phyloP scores from a whole-genome alignment of 164 flowering plant species.

The Euptelea pleiosperma region DNA sequence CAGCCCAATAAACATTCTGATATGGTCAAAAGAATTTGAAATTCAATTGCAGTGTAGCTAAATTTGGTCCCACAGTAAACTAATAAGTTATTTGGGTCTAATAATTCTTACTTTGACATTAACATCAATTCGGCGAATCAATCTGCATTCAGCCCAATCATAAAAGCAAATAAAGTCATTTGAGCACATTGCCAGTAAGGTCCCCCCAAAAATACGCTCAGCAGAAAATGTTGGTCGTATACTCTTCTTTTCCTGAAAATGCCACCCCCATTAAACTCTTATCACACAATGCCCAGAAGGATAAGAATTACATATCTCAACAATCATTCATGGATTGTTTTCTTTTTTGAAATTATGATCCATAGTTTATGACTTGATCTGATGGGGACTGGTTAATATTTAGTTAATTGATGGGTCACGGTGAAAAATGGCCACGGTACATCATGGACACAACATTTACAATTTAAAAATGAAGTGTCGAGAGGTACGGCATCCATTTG shows the following conservation, averaged over 20 bases:
- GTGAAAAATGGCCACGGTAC: no score
- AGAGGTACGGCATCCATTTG: no score
- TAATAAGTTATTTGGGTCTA: background rate
- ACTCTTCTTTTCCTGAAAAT: constrained; percentile 86
- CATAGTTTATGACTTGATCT: no score
- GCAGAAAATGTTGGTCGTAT: constrained; percentile 93
- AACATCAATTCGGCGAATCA: constrained; percentile 89
- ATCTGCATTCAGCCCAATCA: constrained; percentile 97
- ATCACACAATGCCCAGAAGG: background rate
- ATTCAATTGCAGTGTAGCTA: background rate
- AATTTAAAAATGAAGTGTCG: no score
- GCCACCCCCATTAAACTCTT: constrained; percentile 12
- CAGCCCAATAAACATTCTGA: constrained; percentile 99
- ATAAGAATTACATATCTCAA: no score
- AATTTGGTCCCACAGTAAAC: background rate
- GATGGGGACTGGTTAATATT: no score
- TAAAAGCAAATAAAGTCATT: constrained; percentile 97
- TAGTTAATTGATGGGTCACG: no score
- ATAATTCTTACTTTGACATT: constrained; percentile 69
- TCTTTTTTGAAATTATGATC: no score
- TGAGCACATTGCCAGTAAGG: constrained; percentile 87
- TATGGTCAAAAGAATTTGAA: constrained; percentile 6
- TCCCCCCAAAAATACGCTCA: constrained; percentile 89
- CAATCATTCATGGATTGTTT: no score
- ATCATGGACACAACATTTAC: no score